Base-by-base conservation (phyloP, 768 basidiomycete genomes). In the Mycena floridula region DNA sequence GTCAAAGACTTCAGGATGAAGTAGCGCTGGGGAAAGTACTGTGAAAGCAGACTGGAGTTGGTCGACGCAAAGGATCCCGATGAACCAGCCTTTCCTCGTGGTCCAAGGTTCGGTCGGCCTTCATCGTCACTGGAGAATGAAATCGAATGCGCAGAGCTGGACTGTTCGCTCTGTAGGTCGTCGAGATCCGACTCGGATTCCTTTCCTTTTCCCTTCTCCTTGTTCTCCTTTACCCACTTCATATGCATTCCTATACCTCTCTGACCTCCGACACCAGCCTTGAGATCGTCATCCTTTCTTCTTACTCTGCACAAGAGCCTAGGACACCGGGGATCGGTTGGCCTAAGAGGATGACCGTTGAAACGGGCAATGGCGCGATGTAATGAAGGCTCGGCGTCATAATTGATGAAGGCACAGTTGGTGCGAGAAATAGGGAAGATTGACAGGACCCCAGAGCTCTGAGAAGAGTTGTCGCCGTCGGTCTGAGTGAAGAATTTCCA, bases 351-450 rank as follows among this genome's bases (percentile, higher is more conserved):
- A 38, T 67, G 62, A 9, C 88, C 89, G 59, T 90, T 85, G 64
- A 89, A 92, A 38, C 69, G 74, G 3, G 59, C 54, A 45, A 94
- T 88, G 3, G 90, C 91, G 4, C 65, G 65, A 7, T 76, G 66
- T 18, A 97, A 65, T 46, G 81, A 69, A 5, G 57, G 63, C 54
- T 85, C 76, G 0, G 72, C 75, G 38, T 78, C 75, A 56, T 85
- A 95, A 61, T 98, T 97, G 62, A 95, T 77, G 57, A 98, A 97
- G 4, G 89, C 90, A 62, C 94, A 97, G 56, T 81, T 89, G 2
- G 92, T 94, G n/a, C 90, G 80, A n/a, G 85, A 76, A 53, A 98
- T 98, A 43, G 92, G 79, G 64, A 95, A 96, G 47, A 98, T 81
- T 11, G 89, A 92, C 2, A 84, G 60, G 1, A 96, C 79, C 7